Evolutionary conservation across 306 rosid genomes (phyloP), one percentile per base, ranked within the genome.

Genomic region (Purshia tridentata): DNA sequence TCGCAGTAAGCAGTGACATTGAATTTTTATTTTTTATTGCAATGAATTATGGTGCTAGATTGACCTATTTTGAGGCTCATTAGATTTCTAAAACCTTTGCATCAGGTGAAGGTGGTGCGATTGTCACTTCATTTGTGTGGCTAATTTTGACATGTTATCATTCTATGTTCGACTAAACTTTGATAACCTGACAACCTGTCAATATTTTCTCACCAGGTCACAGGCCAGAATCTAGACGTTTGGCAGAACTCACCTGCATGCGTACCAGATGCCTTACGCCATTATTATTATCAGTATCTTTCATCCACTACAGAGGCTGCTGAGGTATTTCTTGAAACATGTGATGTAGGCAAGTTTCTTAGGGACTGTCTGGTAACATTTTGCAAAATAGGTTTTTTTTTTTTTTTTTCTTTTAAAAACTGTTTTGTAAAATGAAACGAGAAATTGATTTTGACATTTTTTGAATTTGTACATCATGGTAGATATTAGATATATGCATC

Each of bases 231-330:
- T 78, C 84, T 94, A 83, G 96, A 91, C 73, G 80, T 74, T 81
- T 91, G 97, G 97, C 89, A 90, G 80, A 83, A 83, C 61, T 78
- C 95, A 71, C 89, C 97, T 51, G 97, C 99, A 69, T 85, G 86
- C 67, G 99, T 94, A 62, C 90, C 96, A 55, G 99, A 94, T 88
- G 97, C 99, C 69, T 75, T 94, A 80, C 96, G 99, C 55, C 97
- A 94, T 87, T 94, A 94, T 76, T 94, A 94, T 82, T 91, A 91
- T 83, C 88, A 89, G 74, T 90, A 88, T 83, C 92, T 91, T 80
- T 91, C 97, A 75, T 91, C 99, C 46, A 89, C 97, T 60, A 84
- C 97, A 11, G 97, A 85, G 84, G 99, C 95, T 81, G 97, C 97
- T 78, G 90, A 89, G 99, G 99, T 91, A 81, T 70, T 72, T 83